Conservation (phyloP, 305 asterid species). For the Fraxinus angustifolia region DNA sequence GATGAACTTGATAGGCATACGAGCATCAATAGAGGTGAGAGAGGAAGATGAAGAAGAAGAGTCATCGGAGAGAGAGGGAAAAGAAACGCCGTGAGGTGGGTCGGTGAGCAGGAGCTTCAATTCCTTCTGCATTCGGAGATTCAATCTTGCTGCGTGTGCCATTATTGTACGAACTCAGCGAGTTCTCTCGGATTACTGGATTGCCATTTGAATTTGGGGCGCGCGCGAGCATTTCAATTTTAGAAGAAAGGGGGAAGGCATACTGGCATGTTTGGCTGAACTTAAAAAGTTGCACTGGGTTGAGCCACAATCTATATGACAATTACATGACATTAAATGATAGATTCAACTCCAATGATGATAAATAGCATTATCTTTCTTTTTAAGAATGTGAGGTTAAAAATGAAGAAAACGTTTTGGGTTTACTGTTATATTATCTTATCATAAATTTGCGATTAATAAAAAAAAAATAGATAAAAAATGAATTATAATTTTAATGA, state of each 20-base stretch:
- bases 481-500: no score
- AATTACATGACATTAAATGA: no score
- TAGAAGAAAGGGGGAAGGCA: not conserved
- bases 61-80: slow-evolving; percentile 57
- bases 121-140: slow-evolving; percentile 80
- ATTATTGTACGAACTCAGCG: slow-evolving; percentile 19
- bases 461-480: no score
- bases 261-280: not conserved
- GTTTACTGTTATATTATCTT: no score
- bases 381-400: no score
- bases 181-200: not conserved
- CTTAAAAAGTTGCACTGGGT: not conserved
- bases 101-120: slow-evolving; percentile 71
- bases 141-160: slow-evolving; percentile 75
- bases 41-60: slow-evolving; percentile 29
- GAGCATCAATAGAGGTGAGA: slow-evolving; percentile 61
- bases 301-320: no score
- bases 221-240: not conserved
- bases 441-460: no score
- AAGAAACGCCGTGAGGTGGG: slow-evolving; percentile 73
- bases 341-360: no score
- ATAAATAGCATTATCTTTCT: no score
- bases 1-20: slow-evolving; percentile 26
- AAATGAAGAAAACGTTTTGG: no score
- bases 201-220: slow-evolving; percentile 1